These are phyloP conservation scores for Heritiera fomes DNA, from an alignment of 345 rosid species.

Conservation along the genomic window DNA sequence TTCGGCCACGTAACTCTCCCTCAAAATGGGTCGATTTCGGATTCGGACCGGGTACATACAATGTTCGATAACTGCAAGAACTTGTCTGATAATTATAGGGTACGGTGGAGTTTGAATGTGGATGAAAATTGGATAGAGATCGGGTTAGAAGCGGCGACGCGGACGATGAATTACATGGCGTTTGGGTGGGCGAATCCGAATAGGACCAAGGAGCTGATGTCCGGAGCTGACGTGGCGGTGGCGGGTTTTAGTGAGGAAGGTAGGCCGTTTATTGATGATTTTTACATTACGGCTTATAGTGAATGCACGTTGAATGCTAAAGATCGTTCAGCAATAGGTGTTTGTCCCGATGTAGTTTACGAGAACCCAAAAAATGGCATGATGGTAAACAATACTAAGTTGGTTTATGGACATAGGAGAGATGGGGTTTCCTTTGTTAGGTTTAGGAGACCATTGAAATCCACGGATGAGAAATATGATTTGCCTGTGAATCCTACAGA, in stretches of 20 bases:
- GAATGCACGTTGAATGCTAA: constrained; percentile 59
- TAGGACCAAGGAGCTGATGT: constrained; percentile 52
- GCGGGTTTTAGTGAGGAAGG: constrained; percentile 77
- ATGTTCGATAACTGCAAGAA: constrained; percentile 84
- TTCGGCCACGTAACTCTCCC: constrained; percentile 68
- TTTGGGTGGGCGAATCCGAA: constrained; percentile 87
- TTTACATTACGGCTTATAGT: constrained; percentile 61
- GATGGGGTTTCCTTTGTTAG: constrained; percentile 93
- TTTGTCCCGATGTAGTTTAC: constrained; percentile 81
- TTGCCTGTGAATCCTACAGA: constrained; percentile 57
- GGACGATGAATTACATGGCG: constrained; percentile 75
- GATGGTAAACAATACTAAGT: constrained; percentile 56
- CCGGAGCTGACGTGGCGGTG: constrained; percentile 78
- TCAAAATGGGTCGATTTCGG: constrained; percentile 33
- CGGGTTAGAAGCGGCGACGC: constrained; percentile 76
- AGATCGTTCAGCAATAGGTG: constrained; percentile 67
- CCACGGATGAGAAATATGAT: constrained; percentile 69
- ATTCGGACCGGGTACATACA: constrained; percentile 45
- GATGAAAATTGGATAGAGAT: constrained; percentile 63
- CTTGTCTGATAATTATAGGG: constrained; percentile 60
- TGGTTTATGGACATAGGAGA: constrained; percentile 87
- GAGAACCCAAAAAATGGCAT: constrained; percentile 19
- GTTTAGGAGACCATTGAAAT: constrained; percentile 63
- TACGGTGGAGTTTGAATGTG: constrained; percentile 72
- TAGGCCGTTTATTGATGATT: constrained; percentile 82